Percentiles rank a stretch among this genome's conserved stretches.
Evolutionary conservation across 2,329 filamentous ascomycete species (phyloP).

Genomic region (Fusarium transvaalense): DNA sequence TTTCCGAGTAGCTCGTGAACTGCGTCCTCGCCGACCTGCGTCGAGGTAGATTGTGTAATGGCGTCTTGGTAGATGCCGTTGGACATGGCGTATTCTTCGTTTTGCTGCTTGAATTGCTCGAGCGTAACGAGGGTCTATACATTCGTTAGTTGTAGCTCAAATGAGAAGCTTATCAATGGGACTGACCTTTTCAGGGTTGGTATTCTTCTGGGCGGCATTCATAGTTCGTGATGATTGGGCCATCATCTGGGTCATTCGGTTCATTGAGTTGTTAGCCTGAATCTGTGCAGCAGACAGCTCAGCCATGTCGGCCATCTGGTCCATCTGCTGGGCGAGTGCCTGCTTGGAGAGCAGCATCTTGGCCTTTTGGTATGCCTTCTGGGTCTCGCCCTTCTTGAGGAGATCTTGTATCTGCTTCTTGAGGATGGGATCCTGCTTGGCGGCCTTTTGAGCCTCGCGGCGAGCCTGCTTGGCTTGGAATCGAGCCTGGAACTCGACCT

Average conservation of each 20-base stretch:
- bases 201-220: slow-evolving; percentile 68
- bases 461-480: slow-evolving; percentile 74
- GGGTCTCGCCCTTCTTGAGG: slow-evolving; percentile 73
- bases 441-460: slow-evolving; percentile 70
- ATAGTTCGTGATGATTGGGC: slow-evolving; percentile 69
- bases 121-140: slow-evolving; percentile 69
- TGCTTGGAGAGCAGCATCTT: slow-evolving; percentile 73
- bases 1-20: slow-evolving; percentile 88
- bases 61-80: slow-evolving; percentile 88
- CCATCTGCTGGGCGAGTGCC: slow-evolving; percentile 72
- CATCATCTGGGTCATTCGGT: slow-evolving; percentile 75
- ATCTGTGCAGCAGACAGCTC: slow-evolving; percentile 71
- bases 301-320: slow-evolving; percentile 74
- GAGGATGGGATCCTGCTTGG: slow-evolving; percentile 70
- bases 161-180: accelerated
- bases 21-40: slow-evolving; percentile 82
- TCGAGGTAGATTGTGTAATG: slow-evolving; percentile 79
- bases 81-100: slow-evolving; percentile 73
- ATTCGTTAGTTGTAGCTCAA: slow-evolving; percentile 7
- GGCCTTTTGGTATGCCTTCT: slow-evolving; percentile 72
- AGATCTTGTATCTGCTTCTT: slow-evolving; percentile 74
- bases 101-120: slow-evolving; percentile 72
- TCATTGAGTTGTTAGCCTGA: slow-evolving; percentile 74
- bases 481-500: slow-evolving; percentile 73
- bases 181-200: slow-evolving; percentile 68